Evolutionary conservation across 805 yeast genomes (phyloP).

Genomic region (Torulaspora maleeae): DNA sequence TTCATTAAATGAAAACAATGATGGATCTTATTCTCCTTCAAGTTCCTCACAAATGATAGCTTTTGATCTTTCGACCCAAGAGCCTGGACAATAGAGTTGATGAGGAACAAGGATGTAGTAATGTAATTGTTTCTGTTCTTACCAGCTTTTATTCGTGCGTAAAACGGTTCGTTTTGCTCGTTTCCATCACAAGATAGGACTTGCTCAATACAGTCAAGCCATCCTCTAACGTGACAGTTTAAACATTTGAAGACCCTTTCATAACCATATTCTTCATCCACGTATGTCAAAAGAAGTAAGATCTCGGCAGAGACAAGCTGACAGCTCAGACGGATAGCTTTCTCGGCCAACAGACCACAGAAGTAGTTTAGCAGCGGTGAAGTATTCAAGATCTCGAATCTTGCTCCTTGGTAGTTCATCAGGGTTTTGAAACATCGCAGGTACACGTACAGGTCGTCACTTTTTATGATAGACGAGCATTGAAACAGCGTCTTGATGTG

Average conservation of each 20-base stretch:
- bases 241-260: constrained; percentile 18
- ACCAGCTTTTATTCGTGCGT: constrained; percentile 18
- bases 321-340: constrained; percentile 16
- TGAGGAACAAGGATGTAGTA: constrained; percentile 61
- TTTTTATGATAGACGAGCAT: constrained; percentile 3
- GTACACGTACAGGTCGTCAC: constrained; percentile 21
- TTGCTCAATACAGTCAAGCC: constrained; percentile 5
- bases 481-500: constrained; percentile 15
- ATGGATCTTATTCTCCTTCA: constrained; percentile 54
- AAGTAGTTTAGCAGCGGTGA: constrained; percentile 17
- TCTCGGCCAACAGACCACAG: constrained; percentile 14
- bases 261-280: constrained; percentile 26
- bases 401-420: constrained; percentile 20
- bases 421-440: constrained; percentile 29
- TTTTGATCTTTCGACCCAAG: constrained; percentile 36
- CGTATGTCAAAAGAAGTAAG: constrained; percentile 26
- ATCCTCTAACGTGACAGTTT: constrained; percentile 13
- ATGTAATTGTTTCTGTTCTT: constrained; percentile 57
- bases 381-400: constrained; percentile 14
- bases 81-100: constrained; percentile 57
- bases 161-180: constrained; percentile 1
- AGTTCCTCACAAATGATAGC: constrained; percentile 53
- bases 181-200: not conserved
- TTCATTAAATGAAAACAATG: constrained; percentile 50
- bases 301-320: constrained; percentile 25